Base-by-base conservation (phyloP, 2,329 filamentous ascomycete species). In the Scedosporium dehoogii region DNA sequence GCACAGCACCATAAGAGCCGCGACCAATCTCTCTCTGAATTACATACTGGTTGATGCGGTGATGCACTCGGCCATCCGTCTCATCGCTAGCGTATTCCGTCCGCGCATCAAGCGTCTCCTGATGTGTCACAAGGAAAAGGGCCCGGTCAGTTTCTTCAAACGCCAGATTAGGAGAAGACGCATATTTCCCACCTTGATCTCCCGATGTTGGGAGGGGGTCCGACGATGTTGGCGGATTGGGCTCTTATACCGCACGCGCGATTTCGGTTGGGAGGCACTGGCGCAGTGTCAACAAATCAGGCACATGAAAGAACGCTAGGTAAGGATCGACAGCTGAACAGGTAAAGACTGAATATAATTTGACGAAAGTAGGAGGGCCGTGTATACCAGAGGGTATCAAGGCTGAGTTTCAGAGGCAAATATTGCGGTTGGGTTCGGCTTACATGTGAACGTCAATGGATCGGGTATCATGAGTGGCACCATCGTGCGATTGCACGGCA, bases 11-110 rank as follows among this genome's bases (percentile, higher is more conserved):
- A 73, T 96, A 99, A 0, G 93, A 97, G 18, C 94, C 94, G 66
- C 92, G 83, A n/a, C 94, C 94, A 69, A 99, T 97, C 79, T 97
- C 93, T 73, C 96, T 89, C 73, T 89, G 87, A 70, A 99, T 94
- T 63, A 89, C 81, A 73, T 97, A 99, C 76, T 97, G 93, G 73
- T 97, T 97, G 77, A 97, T 93, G 63, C 86, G 85, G 71, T 96
- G 91, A 71, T 96, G 86, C 2, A 89, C 86, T 59, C 81, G 83
- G 27, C 92, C 92, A 70, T 96, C 91, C 67, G 88, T 81, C 68
- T 93, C 88, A 72, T 92, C 92, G 69, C 88, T 94, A 65, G 85
- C 88, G 74, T 96, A 96, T 71, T 94, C 87, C 33, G 91, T 92
- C 64, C 86, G 86, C 62, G 93, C 93, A 79, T 97, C 88, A 69